Conservation (phyloP, 2,329 filamentous ascomycete genomes). For the Polychaeton citri region DNA sequence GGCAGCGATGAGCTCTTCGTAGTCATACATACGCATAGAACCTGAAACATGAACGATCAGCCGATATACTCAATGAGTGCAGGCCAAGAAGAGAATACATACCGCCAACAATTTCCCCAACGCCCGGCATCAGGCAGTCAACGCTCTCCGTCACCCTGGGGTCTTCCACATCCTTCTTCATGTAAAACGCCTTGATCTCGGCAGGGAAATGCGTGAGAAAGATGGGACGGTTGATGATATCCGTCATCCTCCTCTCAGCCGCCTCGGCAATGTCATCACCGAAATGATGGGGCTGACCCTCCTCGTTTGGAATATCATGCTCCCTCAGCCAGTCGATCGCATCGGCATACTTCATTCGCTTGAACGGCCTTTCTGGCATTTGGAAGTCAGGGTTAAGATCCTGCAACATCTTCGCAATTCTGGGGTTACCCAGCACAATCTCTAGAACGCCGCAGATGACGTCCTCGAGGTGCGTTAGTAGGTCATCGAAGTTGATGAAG, state of each 20-base stretch:
- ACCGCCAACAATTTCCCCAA: conserved; percentile 93
- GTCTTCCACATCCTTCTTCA: conserved; percentile 77
- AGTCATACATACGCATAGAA: conserved; percentile 89
- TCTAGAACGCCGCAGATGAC: conserved; percentile 80
- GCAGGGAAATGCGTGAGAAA: conserved; percentile 94
- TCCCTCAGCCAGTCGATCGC: conserved; percentile 89
- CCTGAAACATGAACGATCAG: not conserved
- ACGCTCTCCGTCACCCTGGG: conserved; percentile 81
- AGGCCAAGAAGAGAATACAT: not conserved
- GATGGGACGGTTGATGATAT: conserved; percentile 88
- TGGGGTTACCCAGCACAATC: conserved; percentile 57
- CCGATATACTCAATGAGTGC: not conserved
- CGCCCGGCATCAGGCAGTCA: conserved; percentile 77
- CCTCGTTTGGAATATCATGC: conserved; percentile 85
- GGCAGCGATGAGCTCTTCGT: conserved; percentile 76
- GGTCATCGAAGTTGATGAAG: conserved; percentile 84
- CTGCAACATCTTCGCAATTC: conserved; percentile 60
- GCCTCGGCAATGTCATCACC: conserved; percentile 98
- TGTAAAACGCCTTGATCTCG: conserved; percentile 98
- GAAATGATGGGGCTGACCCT: conserved; percentile 77
- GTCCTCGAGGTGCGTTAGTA: conserved; percentile 75
- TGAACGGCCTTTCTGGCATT: conserved; percentile 71
- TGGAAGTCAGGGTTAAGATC: conserved; percentile 85
- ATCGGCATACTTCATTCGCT: conserved; percentile 87
- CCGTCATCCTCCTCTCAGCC: conserved; percentile 92